Evolutionary conservation across 495 filamentous ascomycete genomes (phyloP), one percentile per base, ranked within the genome.

Genomic region (Penicillium mononematosum): DNA sequence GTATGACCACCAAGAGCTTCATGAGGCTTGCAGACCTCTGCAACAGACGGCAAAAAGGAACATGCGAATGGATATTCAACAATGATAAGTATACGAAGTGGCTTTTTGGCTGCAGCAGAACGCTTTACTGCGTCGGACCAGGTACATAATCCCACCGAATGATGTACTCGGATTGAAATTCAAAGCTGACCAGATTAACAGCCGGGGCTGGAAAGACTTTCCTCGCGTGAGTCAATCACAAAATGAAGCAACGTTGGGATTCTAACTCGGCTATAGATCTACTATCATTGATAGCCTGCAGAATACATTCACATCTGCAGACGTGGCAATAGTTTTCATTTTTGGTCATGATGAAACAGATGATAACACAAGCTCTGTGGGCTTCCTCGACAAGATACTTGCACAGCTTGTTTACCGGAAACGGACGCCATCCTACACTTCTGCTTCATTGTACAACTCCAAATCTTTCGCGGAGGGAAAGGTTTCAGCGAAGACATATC

Each of bases 191-290:
- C n/a, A n/a, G n/a, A n/a, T n/a, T n/a, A n/a, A n/a, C n/a, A n/a
- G n/a, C n/a, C n/a, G n/a, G n/a, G n/a, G n/a, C 64, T 16, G 72
- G 72, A 0, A 75, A 75, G 24, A 75, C 70, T 0, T 75, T 75
- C 56, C 48, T 75, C 3, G 55, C 72, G 70, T 74, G 29, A 63
- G 65, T 56, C 3, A 31, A 31, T n/a, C n/a, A n/a, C n/a, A n/a
- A n/a, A n/a, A n/a, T n/a, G n/a, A n/a, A n/a, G n/a, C n/a, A n/a
- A n/a, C n/a, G n/a, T n/a, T n/a, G n/a, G n/a, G n/a, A n/a, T n/a
- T n/a, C n/a, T n/a, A n/a, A n/a, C n/a, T n/a, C n/a, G n/a, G n/a
- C n/a, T n/a, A n/a, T n/a, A n/a, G 71, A 7, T 69, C 72, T 2
- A 14, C 60, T 5, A 59, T 73, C 9, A 66, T 73, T 25, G 68